A percentile compares a stretch with the other conserved stretches of the same genome.
These are phyloP conservation scores for Didymella lethalis DNA, from an alignment of 2,329 filamentous ascomycete species.

Conservation along the genomic window DNA sequence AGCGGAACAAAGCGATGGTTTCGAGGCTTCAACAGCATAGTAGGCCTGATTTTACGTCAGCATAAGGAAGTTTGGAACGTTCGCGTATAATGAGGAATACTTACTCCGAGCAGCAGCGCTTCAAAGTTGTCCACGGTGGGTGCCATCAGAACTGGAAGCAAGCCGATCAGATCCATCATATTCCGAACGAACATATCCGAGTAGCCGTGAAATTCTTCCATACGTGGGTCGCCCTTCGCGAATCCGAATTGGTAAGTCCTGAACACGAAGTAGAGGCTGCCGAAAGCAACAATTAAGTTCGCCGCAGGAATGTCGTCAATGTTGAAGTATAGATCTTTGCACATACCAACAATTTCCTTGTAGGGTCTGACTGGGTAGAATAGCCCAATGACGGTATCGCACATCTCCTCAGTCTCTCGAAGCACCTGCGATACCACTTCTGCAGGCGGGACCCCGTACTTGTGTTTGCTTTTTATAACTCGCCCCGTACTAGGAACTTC, in stretches of 20 bases:
- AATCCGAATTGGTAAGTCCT: slow-evolving; percentile 41
- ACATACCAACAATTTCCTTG: slow-evolving; percentile 12
- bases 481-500: background rate
- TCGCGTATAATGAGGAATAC: background rate
- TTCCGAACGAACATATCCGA: slow-evolving; percentile 40
- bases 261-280: slow-evolving; percentile 50
- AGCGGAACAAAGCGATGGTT: slow-evolving; percentile 45
- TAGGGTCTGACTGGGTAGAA: slow-evolving; percentile 22
- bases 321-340: slow-evolving; percentile 47
- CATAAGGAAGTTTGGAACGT: background rate
- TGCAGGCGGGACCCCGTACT: slow-evolving; percentile 16
- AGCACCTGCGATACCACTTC: slow-evolving; percentile 20
- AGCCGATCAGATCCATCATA: slow-evolving; percentile 32
- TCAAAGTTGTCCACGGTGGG: slow-evolving; percentile 47
- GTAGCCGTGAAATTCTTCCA: slow-evolving; percentile 27
- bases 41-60: slow-evolving; percentile 26
- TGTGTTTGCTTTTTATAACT: background rate
- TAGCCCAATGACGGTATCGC: slow-evolving; percentile 13
- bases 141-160: slow-evolving; percentile 45
- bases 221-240: slow-evolving; percentile 24
- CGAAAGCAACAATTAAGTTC: slow-evolving; percentile 50
- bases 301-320: slow-evolving; percentile 44
- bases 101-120: slow-evolving; percentile 44
- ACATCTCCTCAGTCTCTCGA: slow-evolving; percentile 18
- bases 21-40: slow-evolving; percentile 47